Evolutionary conservation across 2,329 filamentous ascomycete genomes (phyloP), one percentile per base, ranked within the genome.

Genomic region (Hysterium pulicare): DNA sequence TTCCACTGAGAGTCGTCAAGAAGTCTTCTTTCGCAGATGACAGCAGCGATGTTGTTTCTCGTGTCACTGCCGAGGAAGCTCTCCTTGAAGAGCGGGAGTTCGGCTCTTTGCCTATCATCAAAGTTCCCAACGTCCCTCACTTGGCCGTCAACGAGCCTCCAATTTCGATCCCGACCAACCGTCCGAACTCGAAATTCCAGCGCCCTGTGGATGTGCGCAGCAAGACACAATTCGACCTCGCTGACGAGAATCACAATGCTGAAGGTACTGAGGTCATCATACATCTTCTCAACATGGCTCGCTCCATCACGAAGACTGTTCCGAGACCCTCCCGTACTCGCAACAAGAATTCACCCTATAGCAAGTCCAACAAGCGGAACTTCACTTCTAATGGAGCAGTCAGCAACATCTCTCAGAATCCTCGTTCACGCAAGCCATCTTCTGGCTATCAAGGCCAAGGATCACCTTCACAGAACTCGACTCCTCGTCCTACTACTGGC

Each of bases 71-170:
- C 21, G 70, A 72, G 31, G 57, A 54, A 17, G 45, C 58, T 9
- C 61, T 73, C 17, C 70, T 74, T 36, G 67, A 69, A 44, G 71
- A 74, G 45, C 61, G 69, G 23, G 71, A 71, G 48, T 74, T 74
- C 40, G 72, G 72, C 24, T 74, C 72, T 5, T 54, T 67, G 41
- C 72, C 71, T 17, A 66, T 56, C 5, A 61, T 68, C 16, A 62
- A 51, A 40, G 26, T 62, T 9, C 47, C 63, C 17, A 62, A 64
- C 42, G 50, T 55, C 4, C 49, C 61, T 20, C 61, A 67, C 41
- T 50, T 64, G 17, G 59, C 59, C 23, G 62, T 62, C 7, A 59
- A 61, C 33, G 58, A 62, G 36, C 55, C 58, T 15, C 44, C 55
- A 7, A 55, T 54, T 37, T 55, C 54, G 17, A 52, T 62, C 31